A percentile compares a stretch with the other conserved stretches of the same genome.
phyloP scores from a whole-genome alignment of 1,284 basidiomycete species.

The Thecaphora thlaspeos region DNA sequence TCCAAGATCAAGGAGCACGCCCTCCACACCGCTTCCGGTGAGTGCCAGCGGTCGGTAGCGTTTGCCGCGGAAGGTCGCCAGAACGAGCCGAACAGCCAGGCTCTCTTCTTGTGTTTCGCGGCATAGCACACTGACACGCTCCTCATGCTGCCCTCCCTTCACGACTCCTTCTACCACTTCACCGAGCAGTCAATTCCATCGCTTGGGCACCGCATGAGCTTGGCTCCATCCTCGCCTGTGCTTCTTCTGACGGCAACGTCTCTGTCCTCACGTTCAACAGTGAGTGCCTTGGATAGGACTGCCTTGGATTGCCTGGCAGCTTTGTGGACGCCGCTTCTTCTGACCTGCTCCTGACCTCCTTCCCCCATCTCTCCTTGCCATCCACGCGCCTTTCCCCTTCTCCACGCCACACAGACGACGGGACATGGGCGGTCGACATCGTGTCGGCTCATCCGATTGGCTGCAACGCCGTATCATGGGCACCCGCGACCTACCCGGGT shows the following conservation, averaged over 20 bases:
- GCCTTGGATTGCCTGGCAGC: not conserved
- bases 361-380: no score
- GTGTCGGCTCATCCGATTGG: constrained; percentile 95
- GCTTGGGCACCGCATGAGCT: constrained; percentile 98
- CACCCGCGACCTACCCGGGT: constrained; percentile 82
- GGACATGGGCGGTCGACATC: constrained; percentile 91
- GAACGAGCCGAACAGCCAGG: no score
- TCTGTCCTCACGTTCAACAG: constrained; percentile 97
- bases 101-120: no score
- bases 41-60: constrained; percentile 33
- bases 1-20: constrained; percentile 94
- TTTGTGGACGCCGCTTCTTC: not conserved
- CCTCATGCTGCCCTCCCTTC: no score
- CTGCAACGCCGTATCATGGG: constrained; percentile 97
- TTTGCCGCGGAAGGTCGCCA: not conserved
- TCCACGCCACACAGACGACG: constrained; percentile 69
- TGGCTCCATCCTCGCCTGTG: constrained; percentile 93
- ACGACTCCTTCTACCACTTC: no score
- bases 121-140: no score
- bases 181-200: constrained; percentile 92
- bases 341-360: no score
- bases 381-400: no score
- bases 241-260: constrained; percentile 95
- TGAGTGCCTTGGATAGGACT: constrained; percentile 60
- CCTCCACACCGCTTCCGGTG: constrained; percentile 88